phyloP scores from a whole-genome alignment of 1,284 basidiomycete genomes.

The Trametes sp. region DNA sequence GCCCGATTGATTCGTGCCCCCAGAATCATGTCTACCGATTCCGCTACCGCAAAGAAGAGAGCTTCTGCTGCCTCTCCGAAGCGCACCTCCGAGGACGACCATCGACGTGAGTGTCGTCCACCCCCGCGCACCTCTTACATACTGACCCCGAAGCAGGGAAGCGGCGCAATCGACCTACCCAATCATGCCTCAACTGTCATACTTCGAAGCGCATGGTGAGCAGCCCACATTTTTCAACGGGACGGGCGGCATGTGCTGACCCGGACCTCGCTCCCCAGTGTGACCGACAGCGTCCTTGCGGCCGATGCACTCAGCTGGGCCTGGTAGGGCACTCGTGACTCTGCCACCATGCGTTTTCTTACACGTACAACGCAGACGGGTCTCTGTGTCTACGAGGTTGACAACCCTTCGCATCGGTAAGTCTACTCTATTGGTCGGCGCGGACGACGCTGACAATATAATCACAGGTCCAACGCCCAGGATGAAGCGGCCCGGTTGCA shows the following conservation, averaged over 20 bases:
- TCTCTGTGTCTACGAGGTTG: conserved; percentile 85
- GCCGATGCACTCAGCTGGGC: conserved; percentile 76
- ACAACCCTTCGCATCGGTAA: conserved; percentile 70
- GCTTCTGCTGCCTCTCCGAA: conserved; percentile 35
- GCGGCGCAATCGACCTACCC: conserved; percentile 70
- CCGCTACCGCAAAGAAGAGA: conserved; percentile 40
- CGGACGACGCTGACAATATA: background rate
- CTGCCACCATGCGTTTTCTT: background rate
- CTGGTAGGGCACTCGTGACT: conserved; percentile 51
- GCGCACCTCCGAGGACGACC: conserved; percentile 44
- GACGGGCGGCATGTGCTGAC: conserved; percentile 9
- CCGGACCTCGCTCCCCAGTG: conserved; percentile 51
- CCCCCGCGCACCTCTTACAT: conserved; percentile 3
- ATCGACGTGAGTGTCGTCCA: conserved; percentile 37
- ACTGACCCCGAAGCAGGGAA: conserved; percentile 35
- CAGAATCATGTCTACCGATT: conserved; percentile 39
- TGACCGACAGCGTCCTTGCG: conserved; percentile 75
- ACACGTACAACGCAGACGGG: conserved; percentile 61
- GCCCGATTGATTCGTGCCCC: conserved; percentile 24
- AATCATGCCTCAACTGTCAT: conserved; percentile 73
- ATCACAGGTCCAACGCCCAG: conserved; percentile 39
- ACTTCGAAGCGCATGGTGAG: conserved; percentile 85
- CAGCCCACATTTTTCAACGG: conserved; percentile 10
- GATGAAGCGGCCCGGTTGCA: conserved; percentile 75
- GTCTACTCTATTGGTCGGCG: conserved; percentile 8